A percentile compares a stretch with the other conserved stretches of the same genome.
phyloP scores from a whole-genome alignment of 495 filamentous ascomycete genomes.

The Hyaloscypha finlandica region DNA sequence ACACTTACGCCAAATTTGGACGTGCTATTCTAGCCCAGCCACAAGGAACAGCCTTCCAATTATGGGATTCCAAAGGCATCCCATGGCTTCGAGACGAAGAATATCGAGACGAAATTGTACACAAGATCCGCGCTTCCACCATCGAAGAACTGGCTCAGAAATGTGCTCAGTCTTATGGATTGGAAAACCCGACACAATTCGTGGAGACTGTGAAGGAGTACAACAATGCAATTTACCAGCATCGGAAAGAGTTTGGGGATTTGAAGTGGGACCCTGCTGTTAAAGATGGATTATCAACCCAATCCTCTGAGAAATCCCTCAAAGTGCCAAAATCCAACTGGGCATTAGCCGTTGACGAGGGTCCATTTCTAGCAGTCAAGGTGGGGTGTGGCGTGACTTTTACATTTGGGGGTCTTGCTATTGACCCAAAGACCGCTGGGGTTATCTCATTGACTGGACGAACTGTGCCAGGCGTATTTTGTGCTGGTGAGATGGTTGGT shows the following conservation, averaged over 20 bases:
- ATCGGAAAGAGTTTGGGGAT: constrained; percentile 41
- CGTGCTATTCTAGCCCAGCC: constrained; percentile 56
- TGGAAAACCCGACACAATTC: constrained; percentile 44
- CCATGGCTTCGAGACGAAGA: constrained; percentile 56
- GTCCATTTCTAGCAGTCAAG: constrained; percentile 59
- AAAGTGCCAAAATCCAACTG: constrained; percentile 61
- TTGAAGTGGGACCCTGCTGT: constrained; percentile 54
- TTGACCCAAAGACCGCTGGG: constrained; percentile 46
- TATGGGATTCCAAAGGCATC: constrained; percentile 56
- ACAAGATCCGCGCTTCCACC: constrained; percentile 47
- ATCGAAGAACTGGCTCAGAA: constrained; percentile 56
- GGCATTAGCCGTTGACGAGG: constrained; percentile 56
- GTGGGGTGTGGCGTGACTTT: constrained; percentile 64
- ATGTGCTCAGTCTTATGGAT: constrained; percentile 41
- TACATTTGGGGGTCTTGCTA: constrained; percentile 62
- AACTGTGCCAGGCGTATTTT: constrained; percentile 53
- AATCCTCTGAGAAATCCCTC: constrained; percentile 40
- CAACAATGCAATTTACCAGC: constrained; percentile 50
- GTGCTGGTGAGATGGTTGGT: constrained; percentile 63
- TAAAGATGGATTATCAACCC: constrained; percentile 58
- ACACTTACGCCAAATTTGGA: constrained; percentile 65
- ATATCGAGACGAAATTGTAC: constrained; percentile 55
- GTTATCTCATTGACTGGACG: constrained; percentile 46
- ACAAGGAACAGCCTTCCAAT: constrained; percentile 57
- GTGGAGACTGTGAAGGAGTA: constrained; percentile 50